A percentile compares a stretch with the other conserved stretches of the same genome.
Conservation (phyloP, 1,284 basidiomycete species). For the Erythrobasidium hasegawianum region DNA sequence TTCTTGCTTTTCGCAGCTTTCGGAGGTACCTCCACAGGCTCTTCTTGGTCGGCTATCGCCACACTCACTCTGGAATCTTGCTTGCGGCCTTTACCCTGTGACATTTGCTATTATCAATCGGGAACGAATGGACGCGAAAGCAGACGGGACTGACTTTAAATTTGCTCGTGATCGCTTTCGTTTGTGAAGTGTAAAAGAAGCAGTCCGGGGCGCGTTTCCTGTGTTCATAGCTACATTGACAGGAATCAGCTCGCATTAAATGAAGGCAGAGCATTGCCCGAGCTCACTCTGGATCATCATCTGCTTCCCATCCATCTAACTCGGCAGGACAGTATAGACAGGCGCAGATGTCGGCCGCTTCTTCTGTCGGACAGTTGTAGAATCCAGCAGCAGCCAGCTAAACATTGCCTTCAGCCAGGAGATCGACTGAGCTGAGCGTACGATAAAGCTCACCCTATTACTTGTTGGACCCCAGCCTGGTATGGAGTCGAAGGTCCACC, state of each 20-base stretch:
- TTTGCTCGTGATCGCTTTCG: not conserved
- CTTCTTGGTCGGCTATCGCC: not conserved
- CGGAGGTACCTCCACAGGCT: not conserved
- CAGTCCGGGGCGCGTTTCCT: conserved; percentile 45
- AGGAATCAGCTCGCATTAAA: not conserved
- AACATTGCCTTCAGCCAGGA: not conserved
- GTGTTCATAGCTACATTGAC: conserved; percentile 43
- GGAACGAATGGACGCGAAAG: no score
- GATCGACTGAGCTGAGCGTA: no score
- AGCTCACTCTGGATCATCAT: conserved; percentile 46
- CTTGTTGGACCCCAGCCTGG: conserved; percentile 49
- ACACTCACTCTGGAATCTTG: not conserved
- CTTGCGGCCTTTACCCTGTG: not conserved
- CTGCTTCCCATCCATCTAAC: conserved; percentile 48
- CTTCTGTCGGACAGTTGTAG: conserved; percentile 44
- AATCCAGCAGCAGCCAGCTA: conserved; percentile 48
- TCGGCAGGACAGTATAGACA: conserved; percentile 47
- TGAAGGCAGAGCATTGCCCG: not conserved
- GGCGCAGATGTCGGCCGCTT: conserved; percentile 46
- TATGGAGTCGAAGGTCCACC: conserved; percentile 47
- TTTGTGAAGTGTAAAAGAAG: conserved; percentile 44
- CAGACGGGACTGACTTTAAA: no score
- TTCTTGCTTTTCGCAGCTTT: not conserved
- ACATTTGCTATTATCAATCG: no score
- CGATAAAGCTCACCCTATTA: conserved; percentile 44